Base-by-base conservation (phyloP, 305 asterid species). In the Fraxinus latifolia region DNA sequence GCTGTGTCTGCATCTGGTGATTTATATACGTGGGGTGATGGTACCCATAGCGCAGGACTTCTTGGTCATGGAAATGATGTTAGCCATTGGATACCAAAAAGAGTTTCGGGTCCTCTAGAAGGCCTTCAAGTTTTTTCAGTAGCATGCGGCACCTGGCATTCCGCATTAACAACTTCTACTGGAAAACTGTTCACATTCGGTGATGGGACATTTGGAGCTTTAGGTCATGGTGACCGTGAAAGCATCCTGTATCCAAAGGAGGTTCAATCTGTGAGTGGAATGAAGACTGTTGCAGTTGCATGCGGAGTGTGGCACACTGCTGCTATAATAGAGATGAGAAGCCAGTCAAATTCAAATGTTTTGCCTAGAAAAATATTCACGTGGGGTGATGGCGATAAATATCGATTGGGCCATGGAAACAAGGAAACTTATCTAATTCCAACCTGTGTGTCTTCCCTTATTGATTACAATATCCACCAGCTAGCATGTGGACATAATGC, bases 281-380 rank as follows among this genome's bases (percentile, higher is more conserved):
- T 92, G 27, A 95, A 87, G 86, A 88, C 91, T 1, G 71, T 93
- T 62, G 88, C 91, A 55, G 90, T 94, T 77, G 88, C 95, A 0
- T 94, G 99, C 37, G 97, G 98, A 17, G 84, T 91, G 34, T 95
- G 97, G 97, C 98, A 95, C 81, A 94, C 99, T 11, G 98, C 97
- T 50, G 98, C 99, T 25, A 92, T 95, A 71, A 87, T 94, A 74
- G 99, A 93, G 83, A 90, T 91, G 72, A 79, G 90, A 3, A 93
- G 85, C 80, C 97, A 89, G 77, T 34, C 86, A 0, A 88, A 88
- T 36, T 68, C 91, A 27, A 85, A 58, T 79, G 82, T 82, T 74
- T 62, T 90, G 37, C 89, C 97, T 4, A 87, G 93, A 85, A 95
- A 95, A 90, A 47, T 95, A 21, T 95, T 93, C 88, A 94, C 97